Evolutionary conservation across 1,139 yeast genomes (phyloP), one percentile per base, ranked within the genome.

Genomic region (Yamadazyma triangularis): DNA sequence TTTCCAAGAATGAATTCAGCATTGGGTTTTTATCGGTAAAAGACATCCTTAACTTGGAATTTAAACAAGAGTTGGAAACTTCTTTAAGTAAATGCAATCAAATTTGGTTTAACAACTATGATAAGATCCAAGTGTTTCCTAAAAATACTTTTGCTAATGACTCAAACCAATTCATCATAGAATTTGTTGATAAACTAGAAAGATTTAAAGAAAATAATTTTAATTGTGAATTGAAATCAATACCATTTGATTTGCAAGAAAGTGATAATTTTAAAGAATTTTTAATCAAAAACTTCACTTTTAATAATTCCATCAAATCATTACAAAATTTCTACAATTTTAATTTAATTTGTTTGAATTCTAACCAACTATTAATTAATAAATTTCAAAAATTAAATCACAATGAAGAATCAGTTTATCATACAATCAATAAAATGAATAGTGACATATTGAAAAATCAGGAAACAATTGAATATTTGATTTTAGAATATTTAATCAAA

Each of bases 311-410:
- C 0, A 45, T 64, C 4, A 45, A 37, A 11, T 33, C 35, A 6
- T 39, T 55, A 15, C 73, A 67, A 35, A 36, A 40, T n/a, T 36
- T 48, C n/a, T 53, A 43, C 29, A 56, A 52, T 27, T 48, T 61
- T 24, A 53, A 63, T 33, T 32, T 39, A 11, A 42, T 57, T 1
- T 27, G 58, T 3, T 31, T 50, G 10, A 46, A 45, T 16, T 44
- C 60, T 1, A 33, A 30, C 22, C 27, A 36, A 9, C 29, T 32
- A 4, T 21, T 44, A 32, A 46, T 32, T 4, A 28, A 30, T 3
- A 32, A 38, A 20, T 20, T 41, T 2, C 24, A 34, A n/a, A 23
- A 26, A 12, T 35, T 26, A 13, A 25, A 16, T 5, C 24, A 32
- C 2, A 6, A 7, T 6, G 8, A 18, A 18, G 20, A 18, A 18